These are phyloP conservation scores for Cryptosporidium sp. DNA, from an alignment of 169 alveolate genomes.

Conservation along the genomic window DNA sequence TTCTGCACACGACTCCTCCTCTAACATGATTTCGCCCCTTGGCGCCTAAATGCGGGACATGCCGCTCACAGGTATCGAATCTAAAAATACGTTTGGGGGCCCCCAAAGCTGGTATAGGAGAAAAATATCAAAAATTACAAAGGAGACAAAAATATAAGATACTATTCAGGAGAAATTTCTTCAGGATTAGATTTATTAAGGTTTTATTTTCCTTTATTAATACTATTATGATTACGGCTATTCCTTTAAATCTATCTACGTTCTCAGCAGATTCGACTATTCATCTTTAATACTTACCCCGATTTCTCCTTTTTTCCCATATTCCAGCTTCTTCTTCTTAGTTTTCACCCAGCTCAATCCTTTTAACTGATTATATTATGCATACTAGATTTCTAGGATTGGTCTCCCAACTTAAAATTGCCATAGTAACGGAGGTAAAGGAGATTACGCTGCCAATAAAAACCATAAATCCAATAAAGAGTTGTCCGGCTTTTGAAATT, in stretches of 20 bases:
- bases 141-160: neutral
- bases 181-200: neutral
- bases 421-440: conserved; percentile 58
- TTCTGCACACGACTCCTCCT: conserved; percentile 76
- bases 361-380: neutral
- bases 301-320: neutral
- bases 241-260: neutral
- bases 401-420: conserved; percentile 67
- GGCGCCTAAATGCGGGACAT: conserved; percentile 3
- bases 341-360: neutral
- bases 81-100: conserved; percentile 64
- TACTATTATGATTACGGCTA: neutral
- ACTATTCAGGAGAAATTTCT: neutral
- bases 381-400: conserved; percentile 55
- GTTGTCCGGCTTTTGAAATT: neutral
- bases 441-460: conserved; percentile 36
- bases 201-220: neutral
- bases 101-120: neutral
- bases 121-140: neutral
- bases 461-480: conserved; percentile 9
- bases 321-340: neutral
- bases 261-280: neutral
- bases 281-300: neutral
- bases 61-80: conserved; percentile 74
- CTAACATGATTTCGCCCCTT: conserved; percentile 34